These are phyloP conservation scores for Chaetomium strumarium DNA, from an alignment of 2,329 filamentous ascomycete species.

Conservation along the genomic window DNA sequence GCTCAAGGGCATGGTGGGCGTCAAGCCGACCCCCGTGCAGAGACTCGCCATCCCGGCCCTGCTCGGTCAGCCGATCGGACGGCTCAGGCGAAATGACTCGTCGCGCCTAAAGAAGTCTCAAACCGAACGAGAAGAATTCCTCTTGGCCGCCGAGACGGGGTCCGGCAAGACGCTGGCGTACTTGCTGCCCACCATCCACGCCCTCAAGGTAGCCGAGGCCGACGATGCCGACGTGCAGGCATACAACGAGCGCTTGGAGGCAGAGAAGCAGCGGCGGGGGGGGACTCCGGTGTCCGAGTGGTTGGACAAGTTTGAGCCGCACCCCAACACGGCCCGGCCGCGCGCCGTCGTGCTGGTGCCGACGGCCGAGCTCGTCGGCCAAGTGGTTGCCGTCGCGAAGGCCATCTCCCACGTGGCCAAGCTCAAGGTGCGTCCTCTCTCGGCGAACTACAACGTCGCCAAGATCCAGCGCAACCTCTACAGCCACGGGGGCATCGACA, in stretches of 20 bases:
- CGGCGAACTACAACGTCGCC: conserved; percentile 66
- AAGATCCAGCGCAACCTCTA: conserved; percentile 84
- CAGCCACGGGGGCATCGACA: conserved; percentile 71
- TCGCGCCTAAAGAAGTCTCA: conserved; percentile 28
- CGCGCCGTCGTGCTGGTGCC: conserved; percentile 82
- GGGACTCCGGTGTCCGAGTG: conserved; percentile 37
- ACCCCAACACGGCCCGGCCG: conserved; percentile 71
- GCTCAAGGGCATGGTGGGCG: conserved; percentile 65
- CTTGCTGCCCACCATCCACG: conserved; percentile 75
- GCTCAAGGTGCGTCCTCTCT: conserved; percentile 78
- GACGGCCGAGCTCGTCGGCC: conserved; percentile 83
- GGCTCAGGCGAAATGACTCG: conserved; percentile 18
- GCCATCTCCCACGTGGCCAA: conserved; percentile 78
- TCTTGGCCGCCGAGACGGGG: conserved; percentile 91
- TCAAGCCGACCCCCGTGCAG: conserved; percentile 84
- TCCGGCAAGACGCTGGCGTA: conserved; percentile 97
- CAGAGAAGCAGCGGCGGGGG: conserved; percentile 51
- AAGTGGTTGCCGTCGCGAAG: conserved; percentile 79
- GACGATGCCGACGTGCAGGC: conserved; percentile 53
- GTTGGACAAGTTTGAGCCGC: conserved; percentile 61
- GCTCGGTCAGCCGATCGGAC: conserved; percentile 49
- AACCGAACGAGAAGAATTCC: conserved; percentile 50
- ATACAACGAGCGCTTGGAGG: conserved; percentile 49
- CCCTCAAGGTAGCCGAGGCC: conserved; percentile 70
- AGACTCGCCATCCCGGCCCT: conserved; percentile 80